A percentile compares a stretch with the other conserved stretches of the same genome.
Conservation (phyloP, 768 basidiomycete species). For the Termitomyces sp. region DNA sequence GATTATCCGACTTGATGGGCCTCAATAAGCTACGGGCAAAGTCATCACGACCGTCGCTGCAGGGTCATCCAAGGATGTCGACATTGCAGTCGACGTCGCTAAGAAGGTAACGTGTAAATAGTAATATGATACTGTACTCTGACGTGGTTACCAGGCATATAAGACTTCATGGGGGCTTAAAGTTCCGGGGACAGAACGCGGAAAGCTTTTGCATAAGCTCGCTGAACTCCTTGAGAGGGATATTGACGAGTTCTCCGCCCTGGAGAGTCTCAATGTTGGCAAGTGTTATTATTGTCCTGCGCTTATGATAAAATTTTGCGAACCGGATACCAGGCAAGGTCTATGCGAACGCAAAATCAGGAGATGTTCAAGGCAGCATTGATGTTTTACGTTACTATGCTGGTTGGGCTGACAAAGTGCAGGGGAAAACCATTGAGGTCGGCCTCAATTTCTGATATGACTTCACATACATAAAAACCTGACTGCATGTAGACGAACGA, state of each 20-base stretch:
- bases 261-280: slow-evolving; percentile 22
- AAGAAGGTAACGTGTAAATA: slow-evolving; percentile 29
- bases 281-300: slow-evolving; percentile 4
- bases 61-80: slow-evolving; percentile 58
- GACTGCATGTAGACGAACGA: slow-evolving; percentile 19
- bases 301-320: not conserved
- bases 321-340: slow-evolving; percentile 42
- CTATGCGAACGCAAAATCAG: slow-evolving; percentile 38
- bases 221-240: slow-evolving; percentile 25
- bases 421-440: slow-evolving; percentile 64
- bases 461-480: not conserved
- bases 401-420: slow-evolving; percentile 82
- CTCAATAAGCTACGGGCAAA: slow-evolving; percentile 49
- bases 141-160: slow-evolving; percentile 22
- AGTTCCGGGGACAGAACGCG: slow-evolving; percentile 33
- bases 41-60: slow-evolving; percentile 45
- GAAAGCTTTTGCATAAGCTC: slow-evolving; percentile 25
- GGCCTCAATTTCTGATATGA: not conserved
- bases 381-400: slow-evolving; percentile 67
- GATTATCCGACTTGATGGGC: slow-evolving; percentile 16
- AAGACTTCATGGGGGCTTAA: slow-evolving; percentile 67
- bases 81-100: slow-evolving; percentile 56
- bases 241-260: slow-evolving; percentile 24
- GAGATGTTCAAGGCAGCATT: slow-evolving; percentile 44
- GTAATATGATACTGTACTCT: not conserved